Base-by-base conservation (phyloP, 2,329 filamentous ascomycete species). In the Fusarium sp. region DNA sequence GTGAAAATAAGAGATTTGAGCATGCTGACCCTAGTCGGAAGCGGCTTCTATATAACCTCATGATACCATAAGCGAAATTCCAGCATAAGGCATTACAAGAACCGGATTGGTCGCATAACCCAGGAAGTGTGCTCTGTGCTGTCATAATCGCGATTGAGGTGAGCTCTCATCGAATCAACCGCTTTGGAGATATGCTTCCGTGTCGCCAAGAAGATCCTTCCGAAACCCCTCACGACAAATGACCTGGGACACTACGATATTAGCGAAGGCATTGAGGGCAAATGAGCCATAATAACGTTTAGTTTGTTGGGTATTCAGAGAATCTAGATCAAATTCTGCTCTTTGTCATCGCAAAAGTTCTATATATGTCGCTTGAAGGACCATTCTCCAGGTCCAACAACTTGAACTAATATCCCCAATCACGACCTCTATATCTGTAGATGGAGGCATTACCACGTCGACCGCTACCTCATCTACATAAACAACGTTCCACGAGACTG, bases 201-300 rank as follows among this genome's bases (percentile, higher is more conserved):
- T 26, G 9, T 5, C n/a, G 38, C 52, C 52, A 48, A 55, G 38
- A 18, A n/a, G 20, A 46, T 55, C 30, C 40, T 55, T 48, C 15
- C 5, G n/a, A n/a, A 55, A 46, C 30, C 52, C 38, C 52, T 33
- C 38, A 55, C 14, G 18, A 30, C 12, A n/a, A 17, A n/a, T 26
- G 17, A n/a, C 14, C 14, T 50, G 10, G 32, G 12, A 0, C 11
- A 0, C 3, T 41, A 18, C 23, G 23, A 27, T 41, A 23, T 41
- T 23, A 23, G 49, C 18, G 20, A 0, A 13, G 0, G 9, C 15
- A 20, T 17, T n/a, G 20, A 6, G 6, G 4, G 0, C 1, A 15
- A 37, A 1, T 15, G 8, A n/a, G 32, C 11, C 20, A 15, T 12
- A 23, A 23, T 30, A 5, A 8, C 7, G 30, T 30, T 8, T 11